Evolutionary conservation across 441 rosid genomes (phyloP), one percentile per base, ranked within the genome.

Genomic region (Kokia cookei): DNA sequence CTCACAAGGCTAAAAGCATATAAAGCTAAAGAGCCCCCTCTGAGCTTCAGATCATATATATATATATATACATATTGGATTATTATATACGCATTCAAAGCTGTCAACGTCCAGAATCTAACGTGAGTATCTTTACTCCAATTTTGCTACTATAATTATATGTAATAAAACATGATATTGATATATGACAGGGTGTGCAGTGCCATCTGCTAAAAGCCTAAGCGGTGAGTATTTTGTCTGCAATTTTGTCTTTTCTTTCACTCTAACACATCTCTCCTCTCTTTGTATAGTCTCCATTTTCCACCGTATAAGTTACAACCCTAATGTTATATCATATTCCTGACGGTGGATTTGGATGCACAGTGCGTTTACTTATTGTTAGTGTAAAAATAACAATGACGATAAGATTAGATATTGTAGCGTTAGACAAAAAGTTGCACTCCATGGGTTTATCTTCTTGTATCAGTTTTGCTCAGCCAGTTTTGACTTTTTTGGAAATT

Each of bases 81-180:
- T 32, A 32, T 32, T 32, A 5, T 5, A 5, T 5, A 32, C 4
- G 37, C 37, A 51, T 15, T n/a, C 9, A 58, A 35, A 53, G 64
- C 63, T 69, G 78, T 76, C 82, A 53, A 66, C 78, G 61, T 78
- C 80, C 37, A 58, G 66, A 65, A 78, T 75, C 81, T 57, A 43
- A 51, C 24, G 29, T 5, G 53, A 57, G 82, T 55, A 78, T 80
- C 84, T 80, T 54, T 64, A 48, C 75, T 70, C 57, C 62, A 45
- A 66, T 51, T 66, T 67, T 26, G 6, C 42, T 15, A 37, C 6
- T 32, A 32, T 32, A 32, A 5, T 32, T 32, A 32, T 32, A 51
- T n/a, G 2, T 19, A n/a, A n/a, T 51, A 51, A 51, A 51, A 6
- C 57, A 15, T 51, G 57, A 51, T 51, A 51, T n/a, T 51, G 57